Evolutionary conservation across 768 basidiomycete species (phyloP), one percentile per base, ranked within the genome.

Genomic region (Mycena kentingensis): DNA sequence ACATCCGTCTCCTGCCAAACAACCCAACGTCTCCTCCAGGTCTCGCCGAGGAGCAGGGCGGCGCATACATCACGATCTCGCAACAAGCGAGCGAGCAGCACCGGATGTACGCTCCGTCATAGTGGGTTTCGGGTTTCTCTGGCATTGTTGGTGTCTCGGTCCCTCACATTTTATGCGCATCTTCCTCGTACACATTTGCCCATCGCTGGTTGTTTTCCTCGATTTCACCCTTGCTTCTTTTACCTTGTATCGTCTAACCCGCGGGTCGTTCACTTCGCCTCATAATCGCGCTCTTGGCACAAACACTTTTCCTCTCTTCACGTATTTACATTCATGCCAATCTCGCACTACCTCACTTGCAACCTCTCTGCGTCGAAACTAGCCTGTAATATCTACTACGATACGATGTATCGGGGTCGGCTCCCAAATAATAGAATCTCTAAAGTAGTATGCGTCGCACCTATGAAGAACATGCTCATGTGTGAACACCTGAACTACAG

Each of bases 41-140:
- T 53, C 72, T 90, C 31, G 70, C 77, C 13, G 88, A 91, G 60
- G 90, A 91, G 69, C 75, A 81, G 36, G 91, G 91, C 52, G 86
- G 91, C 44, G 88, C 91, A 15, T 93, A 93, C 65, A 84, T 93
- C 62, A 93, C 92, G 15, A 76, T 93, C 46, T 93, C 91, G 35
- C 87, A 88, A 60, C 83, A 83, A 63, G 91, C 83, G 25, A 84
- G 83, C 64, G 87, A 91, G 69, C 82, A 82, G 67, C 79, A 80
- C 57, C 70, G 75, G 29, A 55, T 47, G 46, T 35, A 24, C 52
- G 28, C 52, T 8, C 46, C 58, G 15, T 69, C 73, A 42, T 66
- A 70, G 61, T 73, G 61, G 55, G 55, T 35, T 26, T 37, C 43
- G 24, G 42, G 32, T 36, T 58, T 49, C 39, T 53, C 43, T 62